A percentile compares a stretch with the other conserved stretches of the same genome.
phyloP scores from a whole-genome alignment of 257 asterid genomes.

The Euphrasia confusa region DNA sequence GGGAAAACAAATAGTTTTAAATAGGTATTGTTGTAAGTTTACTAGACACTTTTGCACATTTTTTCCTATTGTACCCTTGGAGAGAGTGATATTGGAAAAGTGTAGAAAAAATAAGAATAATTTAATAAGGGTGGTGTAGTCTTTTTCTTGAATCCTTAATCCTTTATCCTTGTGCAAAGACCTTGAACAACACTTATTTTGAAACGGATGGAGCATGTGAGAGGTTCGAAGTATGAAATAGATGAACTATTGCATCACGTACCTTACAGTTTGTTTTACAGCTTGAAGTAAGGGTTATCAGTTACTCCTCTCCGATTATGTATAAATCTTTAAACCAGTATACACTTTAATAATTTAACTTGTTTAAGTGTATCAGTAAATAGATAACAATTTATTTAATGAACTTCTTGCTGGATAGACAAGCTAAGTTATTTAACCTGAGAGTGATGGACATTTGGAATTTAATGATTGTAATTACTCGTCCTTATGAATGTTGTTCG shows the following conservation, averaged over 20 bases:
- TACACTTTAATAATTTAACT: neutral
- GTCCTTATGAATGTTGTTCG: constrained; percentile 17
- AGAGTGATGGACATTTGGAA: constrained; percentile 1
- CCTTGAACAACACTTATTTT: neutral
- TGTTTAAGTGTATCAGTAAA: neutral
- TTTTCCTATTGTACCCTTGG: too few species aligned
- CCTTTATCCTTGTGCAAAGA: too few species aligned
- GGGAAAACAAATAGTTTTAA: too few species aligned
- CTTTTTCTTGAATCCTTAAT: too few species aligned
- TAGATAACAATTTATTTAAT: constrained; percentile 3
- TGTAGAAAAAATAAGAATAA: too few species aligned
- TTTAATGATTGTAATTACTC: constrained; percentile 1
- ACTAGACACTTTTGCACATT: too few species aligned
- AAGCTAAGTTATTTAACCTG: neutral
- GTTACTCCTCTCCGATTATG: neutral
- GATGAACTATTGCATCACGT: neutral
- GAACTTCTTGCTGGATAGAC: neutral
- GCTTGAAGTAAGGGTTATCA: neutral
- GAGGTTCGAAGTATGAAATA: too few species aligned
- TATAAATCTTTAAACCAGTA: neutral
- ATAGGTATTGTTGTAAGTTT: too few species aligned
- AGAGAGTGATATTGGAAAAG: too few species aligned
- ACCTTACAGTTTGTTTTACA: neutral
- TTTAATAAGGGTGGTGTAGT: too few species aligned
- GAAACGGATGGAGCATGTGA: too few species aligned